phyloP scores from a whole-genome alignment of 108 stramenopile genomes.

The Discostella pseudostelligera region DNA sequence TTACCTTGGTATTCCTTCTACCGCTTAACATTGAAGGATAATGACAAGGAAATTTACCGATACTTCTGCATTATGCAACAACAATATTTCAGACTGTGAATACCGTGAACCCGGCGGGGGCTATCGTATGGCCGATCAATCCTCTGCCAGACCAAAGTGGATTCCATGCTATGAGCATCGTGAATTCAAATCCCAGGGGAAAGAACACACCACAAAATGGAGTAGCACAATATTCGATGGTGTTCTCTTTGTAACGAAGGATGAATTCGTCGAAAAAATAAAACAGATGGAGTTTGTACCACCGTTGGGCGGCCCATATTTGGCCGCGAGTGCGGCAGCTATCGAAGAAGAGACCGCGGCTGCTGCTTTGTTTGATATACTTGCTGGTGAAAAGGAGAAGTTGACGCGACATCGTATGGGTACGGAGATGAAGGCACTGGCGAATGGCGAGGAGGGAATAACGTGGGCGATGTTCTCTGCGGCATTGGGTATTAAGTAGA shows the following conservation, averaged over 20 bases:
- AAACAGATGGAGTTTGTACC: conserved; percentile 58
- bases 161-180: conserved; percentile 76
- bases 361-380: conserved; percentile 57
- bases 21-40: too few species aligned
- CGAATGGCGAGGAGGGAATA: conserved; percentile 70
- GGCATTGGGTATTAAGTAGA: conserved; percentile 47
- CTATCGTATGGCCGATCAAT: conserved; percentile 84
- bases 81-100: conserved; percentile 36
- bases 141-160: conserved; percentile 78
- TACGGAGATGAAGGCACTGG: conserved; percentile 57
- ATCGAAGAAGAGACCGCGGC: conserved; percentile 59
- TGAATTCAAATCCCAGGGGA: conserved; percentile 52
- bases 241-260: conserved; percentile 54
- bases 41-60: too few species aligned
- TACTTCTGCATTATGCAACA: too few species aligned
- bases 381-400: conserved; percentile 70
- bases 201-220: conserved; percentile 81
- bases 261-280: conserved; percentile 60
- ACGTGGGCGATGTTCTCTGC: conserved; percentile 65
- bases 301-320: conserved; percentile 76
- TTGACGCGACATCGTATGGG: conserved; percentile 71
- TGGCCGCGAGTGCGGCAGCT: conserved; percentile 53
- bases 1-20: too few species aligned
- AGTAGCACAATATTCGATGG: conserved; percentile 64
- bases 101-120: conserved; percentile 77